Percentiles rank a stretch among this genome's conserved stretches.
Conservation (phyloP, 1,139 yeast species). For the Lipomyces yarrowii region DNA sequence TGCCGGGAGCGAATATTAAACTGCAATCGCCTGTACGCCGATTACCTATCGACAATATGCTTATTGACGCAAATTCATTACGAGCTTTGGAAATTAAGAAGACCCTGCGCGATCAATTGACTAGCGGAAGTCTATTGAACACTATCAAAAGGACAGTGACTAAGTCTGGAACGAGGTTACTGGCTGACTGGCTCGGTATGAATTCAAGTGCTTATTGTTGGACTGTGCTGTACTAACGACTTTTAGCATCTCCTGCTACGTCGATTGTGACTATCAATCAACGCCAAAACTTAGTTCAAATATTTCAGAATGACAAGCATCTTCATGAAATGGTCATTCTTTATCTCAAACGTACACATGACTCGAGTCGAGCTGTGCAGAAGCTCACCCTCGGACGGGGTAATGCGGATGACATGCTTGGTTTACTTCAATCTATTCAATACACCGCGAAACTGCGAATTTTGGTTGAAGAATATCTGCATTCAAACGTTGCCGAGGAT, state of each 20-base stretch:
- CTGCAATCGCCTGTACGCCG: slow-evolving; percentile 57
- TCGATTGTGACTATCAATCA: slow-evolving; percentile 55
- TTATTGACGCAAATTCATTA: slow-evolving; percentile 80
- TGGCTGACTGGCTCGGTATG: slow-evolving; percentile 69
- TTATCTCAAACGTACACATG: slow-evolving; percentile 49
- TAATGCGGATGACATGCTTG: slow-evolving; percentile 50
- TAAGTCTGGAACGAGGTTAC: slow-evolving; percentile 73
- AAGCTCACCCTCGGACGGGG: slow-evolving; percentile 52
- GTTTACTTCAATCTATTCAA: slow-evolving; percentile 48
- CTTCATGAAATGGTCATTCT: slow-evolving; percentile 45
- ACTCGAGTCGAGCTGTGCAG: slow-evolving; percentile 59
- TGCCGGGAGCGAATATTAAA: slow-evolving; percentile 55
- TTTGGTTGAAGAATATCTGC: slow-evolving; percentile 14
- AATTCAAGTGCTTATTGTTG: neutral
- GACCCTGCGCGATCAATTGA: slow-evolving; percentile 59
- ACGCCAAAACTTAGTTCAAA: slow-evolving; percentile 65
- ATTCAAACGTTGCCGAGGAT: neutral
- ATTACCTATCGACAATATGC: slow-evolving; percentile 58
- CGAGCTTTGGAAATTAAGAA: slow-evolving; percentile 75
- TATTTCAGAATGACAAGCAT: slow-evolving; percentile 50
- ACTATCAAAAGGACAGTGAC: slow-evolving; percentile 75
- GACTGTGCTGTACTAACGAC: neutral
- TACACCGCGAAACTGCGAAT: slow-evolving; percentile 15
- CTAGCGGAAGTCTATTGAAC: slow-evolving; percentile 68
- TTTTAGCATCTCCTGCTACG: slow-evolving; percentile 66